Conservation (phyloP, 768 basidiomycete genomes). For the Pisolithus orientalis region DNA sequence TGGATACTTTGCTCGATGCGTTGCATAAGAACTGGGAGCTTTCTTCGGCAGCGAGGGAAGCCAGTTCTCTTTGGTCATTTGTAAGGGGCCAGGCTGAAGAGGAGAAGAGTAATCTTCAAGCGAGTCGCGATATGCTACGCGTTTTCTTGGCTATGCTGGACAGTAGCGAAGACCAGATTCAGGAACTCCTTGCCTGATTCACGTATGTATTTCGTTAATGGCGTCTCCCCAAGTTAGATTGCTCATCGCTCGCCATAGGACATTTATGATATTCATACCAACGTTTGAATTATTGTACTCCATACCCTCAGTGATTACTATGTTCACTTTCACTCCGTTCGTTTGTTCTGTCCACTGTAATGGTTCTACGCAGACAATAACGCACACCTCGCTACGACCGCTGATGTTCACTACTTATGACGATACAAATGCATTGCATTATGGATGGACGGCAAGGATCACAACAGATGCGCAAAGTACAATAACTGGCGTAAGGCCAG, state of each 20-base stretch:
- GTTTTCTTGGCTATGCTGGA: constrained; percentile 59
- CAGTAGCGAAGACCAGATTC: constrained; percentile 30
- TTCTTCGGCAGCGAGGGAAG: constrained; percentile 39
- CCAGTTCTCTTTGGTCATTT: constrained; percentile 47
- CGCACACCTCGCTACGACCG: constrained; percentile 8
- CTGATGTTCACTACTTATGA: constrained; percentile 6
- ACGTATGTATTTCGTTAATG: constrained; percentile 12
- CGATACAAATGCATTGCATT: too few species aligned
- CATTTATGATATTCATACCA: constrained; percentile 12
- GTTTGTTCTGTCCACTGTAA: constrained; percentile 5
- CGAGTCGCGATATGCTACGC: constrained; percentile 50
- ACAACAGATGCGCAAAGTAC: neutral
- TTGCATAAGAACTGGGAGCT: constrained; percentile 37
- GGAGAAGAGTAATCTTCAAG: constrained; percentile 52
- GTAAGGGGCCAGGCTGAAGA: constrained; percentile 50
- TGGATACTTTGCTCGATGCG: constrained; percentile 31
- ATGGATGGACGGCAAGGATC: neutral
- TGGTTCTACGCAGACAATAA: constrained; percentile 15
- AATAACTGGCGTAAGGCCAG: neutral
- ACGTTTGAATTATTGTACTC: constrained; percentile 13
- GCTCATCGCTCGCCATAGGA: constrained; percentile 7
- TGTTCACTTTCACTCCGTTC: constrained; percentile 8
- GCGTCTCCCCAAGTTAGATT: neutral
- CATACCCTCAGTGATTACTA: constrained; percentile 18
- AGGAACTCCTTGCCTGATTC: constrained; percentile 17